These are phyloP conservation scores for Corallochytrium limacisporum DNA, from an alignment of 78 protist genomes.

Conservation along the genomic window DNA sequence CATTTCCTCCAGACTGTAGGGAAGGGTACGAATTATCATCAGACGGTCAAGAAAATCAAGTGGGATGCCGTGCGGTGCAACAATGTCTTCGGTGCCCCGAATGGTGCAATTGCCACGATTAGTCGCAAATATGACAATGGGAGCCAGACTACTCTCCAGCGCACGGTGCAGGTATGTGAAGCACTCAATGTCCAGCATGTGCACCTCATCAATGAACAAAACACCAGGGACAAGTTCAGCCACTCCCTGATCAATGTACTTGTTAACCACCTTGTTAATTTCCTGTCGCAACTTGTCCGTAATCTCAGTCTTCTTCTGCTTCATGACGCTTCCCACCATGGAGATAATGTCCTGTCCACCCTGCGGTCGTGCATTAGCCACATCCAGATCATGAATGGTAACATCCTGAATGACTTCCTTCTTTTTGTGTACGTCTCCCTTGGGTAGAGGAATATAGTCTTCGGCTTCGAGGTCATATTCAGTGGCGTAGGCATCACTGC, in stretches of 20 bases:
- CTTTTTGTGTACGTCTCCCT: conserved; percentile 98
- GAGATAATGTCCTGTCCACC: conserved; percentile 94
- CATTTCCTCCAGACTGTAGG: conserved; percentile 71
- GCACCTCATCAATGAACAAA: conserved; percentile 98
- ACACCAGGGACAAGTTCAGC: conserved; percentile 99
- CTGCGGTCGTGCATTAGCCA: conserved; percentile 95
- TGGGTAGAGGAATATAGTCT: conserved; percentile 99
- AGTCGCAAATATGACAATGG: conserved; percentile 99
- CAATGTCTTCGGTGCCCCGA: conserved; percentile 81
- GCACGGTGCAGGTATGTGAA: conserved; percentile 97
- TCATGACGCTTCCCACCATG: conserved; percentile 89
- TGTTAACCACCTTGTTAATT: conserved; percentile 95
- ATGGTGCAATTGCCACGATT: conserved; percentile 86
- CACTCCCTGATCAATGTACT: conserved; percentile 97
- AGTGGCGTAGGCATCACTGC: conserved; percentile 87
- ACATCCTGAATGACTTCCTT: conserved; percentile 93
- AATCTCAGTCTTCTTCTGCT: conserved; percentile 95
- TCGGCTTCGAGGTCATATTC: conserved; percentile 97
- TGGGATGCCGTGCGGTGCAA: conserved; percentile 98
- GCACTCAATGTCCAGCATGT: conserved; percentile 99
- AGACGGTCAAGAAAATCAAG: conserved; percentile 87
- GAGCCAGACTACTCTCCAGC: conserved; percentile 93
- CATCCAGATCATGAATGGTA: conserved; percentile 97
- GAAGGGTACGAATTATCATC: conserved; percentile 86
- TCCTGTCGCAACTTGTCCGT: conserved; percentile 98